A percentile compares a stretch with the other conserved stretches of the same genome.
Evolutionary conservation across 2,329 filamentous ascomycete genomes (phyloP).

Genomic region (Myriosclerotinia curreyana): DNA sequence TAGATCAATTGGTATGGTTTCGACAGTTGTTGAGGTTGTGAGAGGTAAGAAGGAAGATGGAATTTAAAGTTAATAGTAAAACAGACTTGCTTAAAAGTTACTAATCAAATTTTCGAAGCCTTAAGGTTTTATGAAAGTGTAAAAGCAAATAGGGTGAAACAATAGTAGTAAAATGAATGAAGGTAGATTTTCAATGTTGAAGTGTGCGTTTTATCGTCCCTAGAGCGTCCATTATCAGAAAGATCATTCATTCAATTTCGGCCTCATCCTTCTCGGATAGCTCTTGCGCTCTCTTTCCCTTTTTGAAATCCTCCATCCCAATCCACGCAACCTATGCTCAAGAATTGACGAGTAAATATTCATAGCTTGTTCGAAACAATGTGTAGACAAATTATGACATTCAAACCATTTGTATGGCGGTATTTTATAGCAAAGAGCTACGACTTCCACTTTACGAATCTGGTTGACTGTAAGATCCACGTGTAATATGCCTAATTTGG

Average conservation of each 20-base stretch:
- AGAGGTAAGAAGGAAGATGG: neutral
- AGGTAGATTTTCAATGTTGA: neutral
- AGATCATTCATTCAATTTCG: neutral
- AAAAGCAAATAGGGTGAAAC: neutral
- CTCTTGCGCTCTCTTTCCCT: neutral
- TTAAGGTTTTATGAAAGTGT: neutral
- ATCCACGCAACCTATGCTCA: neutral
- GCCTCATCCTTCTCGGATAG: neutral
- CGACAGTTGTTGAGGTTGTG: neutral
- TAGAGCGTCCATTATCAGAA: neutral
- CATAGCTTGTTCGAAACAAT: slow-evolving; percentile 14
- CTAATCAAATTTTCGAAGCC: neutral
- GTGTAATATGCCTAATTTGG: slow-evolving; percentile 14
- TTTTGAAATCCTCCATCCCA: slow-evolving; percentile 8
- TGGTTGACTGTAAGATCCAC: neutral
- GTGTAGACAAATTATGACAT: slow-evolving; percentile 15
- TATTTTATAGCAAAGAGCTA: slow-evolving; percentile 11
- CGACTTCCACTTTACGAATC: slow-evolving; percentile 13
- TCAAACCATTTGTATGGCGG: slow-evolving; percentile 3
- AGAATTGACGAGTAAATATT: neutral
- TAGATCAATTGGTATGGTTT: neutral
- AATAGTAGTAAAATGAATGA: neutral
- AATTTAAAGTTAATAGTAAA: neutral
- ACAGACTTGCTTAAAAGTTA: neutral
- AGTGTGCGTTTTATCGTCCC: neutral